These are phyloP conservation scores for Hypholoma sublateritium DNA, from an alignment of 768 basidiomycete species.

Conservation along the genomic window DNA sequence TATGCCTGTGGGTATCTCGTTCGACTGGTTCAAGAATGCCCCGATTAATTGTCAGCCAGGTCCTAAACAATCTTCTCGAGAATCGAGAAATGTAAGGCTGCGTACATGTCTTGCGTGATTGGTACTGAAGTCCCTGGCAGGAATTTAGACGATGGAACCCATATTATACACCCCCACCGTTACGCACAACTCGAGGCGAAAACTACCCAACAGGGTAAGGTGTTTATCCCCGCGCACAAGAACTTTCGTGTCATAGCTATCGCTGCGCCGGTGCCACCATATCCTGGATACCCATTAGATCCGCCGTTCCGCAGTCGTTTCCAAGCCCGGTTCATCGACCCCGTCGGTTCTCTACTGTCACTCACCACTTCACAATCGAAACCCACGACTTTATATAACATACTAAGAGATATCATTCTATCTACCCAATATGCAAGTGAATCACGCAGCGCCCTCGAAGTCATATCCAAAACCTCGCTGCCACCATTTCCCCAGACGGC, in stretches of 20 bases:
- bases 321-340: conserved; percentile 67
- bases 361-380: conserved; percentile 27
- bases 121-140: conserved; percentile 25
- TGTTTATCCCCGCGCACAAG: conserved; percentile 65
- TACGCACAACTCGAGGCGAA: conserved; percentile 47
- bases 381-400: conserved; percentile 33
- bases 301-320: conserved; percentile 71
- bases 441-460: conserved; percentile 50
- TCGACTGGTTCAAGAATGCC: background rate
- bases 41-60: conserved; percentile 25
- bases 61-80: conserved; percentile 68
- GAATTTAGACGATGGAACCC: conserved; percentile 70
- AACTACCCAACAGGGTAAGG: conserved; percentile 34
- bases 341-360: conserved; percentile 50
- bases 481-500: conserved; percentile 69
- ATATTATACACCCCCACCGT: conserved; percentile 65
- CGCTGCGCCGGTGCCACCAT: conserved; percentile 67
- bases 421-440: conserved; percentile 66
- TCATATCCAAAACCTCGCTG: conserved; percentile 50
- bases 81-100: conserved; percentile 62
- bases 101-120: background rate
- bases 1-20: conserved; percentile 51
- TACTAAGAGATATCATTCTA: conserved; percentile 56
- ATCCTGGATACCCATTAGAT: conserved; percentile 64
- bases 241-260: conserved; percentile 71